Percentiles rank a stretch among this genome's conserved stretches.
These are phyloP conservation scores for Elaeis guineensis DNA, from an alignment of 176 grass and related monocot genomes.

Conservation along the genomic window DNA sequence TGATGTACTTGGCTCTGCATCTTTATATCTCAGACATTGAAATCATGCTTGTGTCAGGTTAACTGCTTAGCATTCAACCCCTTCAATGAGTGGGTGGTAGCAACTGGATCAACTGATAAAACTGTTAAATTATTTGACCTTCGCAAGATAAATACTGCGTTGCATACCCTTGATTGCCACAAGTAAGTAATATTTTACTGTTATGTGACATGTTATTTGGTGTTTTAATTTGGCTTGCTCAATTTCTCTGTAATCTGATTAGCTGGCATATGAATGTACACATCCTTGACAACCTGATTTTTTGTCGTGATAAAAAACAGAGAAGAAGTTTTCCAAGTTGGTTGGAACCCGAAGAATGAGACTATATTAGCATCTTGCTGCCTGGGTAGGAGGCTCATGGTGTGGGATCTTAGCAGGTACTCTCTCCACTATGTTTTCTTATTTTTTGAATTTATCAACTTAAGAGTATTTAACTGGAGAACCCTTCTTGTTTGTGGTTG, in stretches of 20 bases:
- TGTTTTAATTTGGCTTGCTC: background rate
- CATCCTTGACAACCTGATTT: no score
- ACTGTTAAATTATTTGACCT: slow-evolving; percentile 98
- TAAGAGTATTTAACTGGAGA: no score
- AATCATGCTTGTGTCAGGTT: slow-evolving; percentile 33
- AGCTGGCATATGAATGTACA: no score
- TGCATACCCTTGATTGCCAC: slow-evolving; percentile 87
- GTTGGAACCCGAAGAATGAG: slow-evolving; percentile 95
- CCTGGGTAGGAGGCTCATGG: slow-evolving; percentile 88
- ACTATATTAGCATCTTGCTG: slow-evolving; percentile 97
- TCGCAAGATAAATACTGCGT: slow-evolving; percentile 64
- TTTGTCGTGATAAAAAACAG: slow-evolving; percentile 12
- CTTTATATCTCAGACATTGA: background rate
- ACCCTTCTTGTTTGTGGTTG: no score
- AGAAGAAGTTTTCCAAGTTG: slow-evolving; percentile 99
- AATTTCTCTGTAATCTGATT: no score
- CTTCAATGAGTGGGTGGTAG: slow-evolving; percentile 98
- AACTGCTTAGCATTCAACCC: slow-evolving; percentile 98
- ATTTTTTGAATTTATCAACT: no score
- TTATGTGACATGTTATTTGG: no score
- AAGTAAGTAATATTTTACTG: slow-evolving; percentile 42
- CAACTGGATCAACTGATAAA: slow-evolving; percentile 95
- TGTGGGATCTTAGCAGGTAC: slow-evolving; percentile 99
- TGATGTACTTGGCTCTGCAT: no score
- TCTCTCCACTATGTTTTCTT: background rate